phyloP scores from a whole-genome alignment of 83 land plant species.

The Picea abies region DNA sequence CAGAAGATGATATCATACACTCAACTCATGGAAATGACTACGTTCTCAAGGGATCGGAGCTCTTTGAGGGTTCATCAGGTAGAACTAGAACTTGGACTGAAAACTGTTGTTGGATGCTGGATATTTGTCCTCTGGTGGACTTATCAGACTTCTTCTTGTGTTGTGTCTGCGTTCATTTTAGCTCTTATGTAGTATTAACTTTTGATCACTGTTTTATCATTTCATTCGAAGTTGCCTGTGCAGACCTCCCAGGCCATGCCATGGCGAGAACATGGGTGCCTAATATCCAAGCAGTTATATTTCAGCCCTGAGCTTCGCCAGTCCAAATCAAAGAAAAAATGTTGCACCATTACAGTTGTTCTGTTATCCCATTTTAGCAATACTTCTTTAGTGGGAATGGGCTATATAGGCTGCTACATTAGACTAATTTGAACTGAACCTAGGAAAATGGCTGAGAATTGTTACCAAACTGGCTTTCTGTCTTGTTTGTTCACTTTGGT shows the following conservation, averaged over 20 bases:
- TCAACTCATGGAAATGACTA: slow-evolving; percentile 57
- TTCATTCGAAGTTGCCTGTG: neutral
- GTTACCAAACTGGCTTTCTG: no score
- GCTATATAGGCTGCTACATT: neutral
- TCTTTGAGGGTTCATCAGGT: slow-evolving; percentile 41
- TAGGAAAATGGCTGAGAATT: no score
- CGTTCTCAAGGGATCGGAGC: slow-evolving; percentile 77
- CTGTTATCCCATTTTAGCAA: neutral
- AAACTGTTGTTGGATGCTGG: no score
- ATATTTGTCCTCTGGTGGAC: neutral
- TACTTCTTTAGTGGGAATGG: neutral
- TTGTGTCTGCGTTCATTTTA: neutral
- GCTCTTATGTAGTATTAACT: neutral
- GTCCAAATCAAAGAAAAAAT: no score
- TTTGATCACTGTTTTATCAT: neutral
- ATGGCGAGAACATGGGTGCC: no score
- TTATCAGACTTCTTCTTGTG: neutral
- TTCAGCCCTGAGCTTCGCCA: no score
- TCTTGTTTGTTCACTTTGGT: no score
- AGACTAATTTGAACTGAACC: no score
- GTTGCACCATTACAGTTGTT: no score
- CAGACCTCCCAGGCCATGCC: no score
- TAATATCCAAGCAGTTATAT: no score
- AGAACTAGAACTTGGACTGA: neutral
- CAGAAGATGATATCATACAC: slow-evolving; percentile 57